A percentile compares a stretch with the other conserved stretches of the same genome.
Evolutionary conservation across 164 flowering plant genomes (phyloP).

Genomic region (Dillenia turbinata): DNA sequence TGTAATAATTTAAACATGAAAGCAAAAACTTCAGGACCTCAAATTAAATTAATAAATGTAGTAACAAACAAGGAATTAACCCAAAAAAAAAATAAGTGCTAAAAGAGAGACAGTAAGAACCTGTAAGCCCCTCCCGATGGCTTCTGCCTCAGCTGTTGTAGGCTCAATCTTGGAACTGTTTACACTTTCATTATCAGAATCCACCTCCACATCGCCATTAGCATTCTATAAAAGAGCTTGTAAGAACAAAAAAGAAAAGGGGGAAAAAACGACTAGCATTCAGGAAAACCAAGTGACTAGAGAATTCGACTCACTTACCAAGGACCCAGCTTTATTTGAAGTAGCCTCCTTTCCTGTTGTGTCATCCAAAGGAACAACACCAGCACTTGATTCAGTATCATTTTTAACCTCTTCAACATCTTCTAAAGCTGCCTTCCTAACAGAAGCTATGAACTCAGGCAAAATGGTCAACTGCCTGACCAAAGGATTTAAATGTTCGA

Average conservation of each 20-base stretch:
- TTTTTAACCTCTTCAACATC: conserved; percentile 55
- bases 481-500: conserved; percentile 26
- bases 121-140: conserved; percentile 86
- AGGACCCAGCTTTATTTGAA: conserved; percentile 33
- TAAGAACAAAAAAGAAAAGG: background rate
- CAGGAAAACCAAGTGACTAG: background rate
- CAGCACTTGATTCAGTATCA: conserved; percentile 30
- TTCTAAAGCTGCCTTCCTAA: conserved; percentile 51
- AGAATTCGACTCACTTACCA: conserved; percentile 32
- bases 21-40: no score
- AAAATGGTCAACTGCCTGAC: conserved; percentile 39
- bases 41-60: no score
- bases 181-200: conserved; percentile 53
- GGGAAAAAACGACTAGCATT: no score
- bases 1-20: no score
- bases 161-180: conserved; percentile 69
- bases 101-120: conserved; percentile 21
- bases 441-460: conserved; percentile 79
- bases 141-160: conserved; percentile 96
- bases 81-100: background rate
- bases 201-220: conserved; percentile 45
- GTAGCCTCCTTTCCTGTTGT: conserved; percentile 23
- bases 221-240: conserved; percentile 32
- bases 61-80: no score
- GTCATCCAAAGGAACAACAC: conserved; percentile 11